Evolutionary conservation across 495 filamentous ascomycete species (phyloP).

Genomic region (Chaetomium cochliodes): DNA sequence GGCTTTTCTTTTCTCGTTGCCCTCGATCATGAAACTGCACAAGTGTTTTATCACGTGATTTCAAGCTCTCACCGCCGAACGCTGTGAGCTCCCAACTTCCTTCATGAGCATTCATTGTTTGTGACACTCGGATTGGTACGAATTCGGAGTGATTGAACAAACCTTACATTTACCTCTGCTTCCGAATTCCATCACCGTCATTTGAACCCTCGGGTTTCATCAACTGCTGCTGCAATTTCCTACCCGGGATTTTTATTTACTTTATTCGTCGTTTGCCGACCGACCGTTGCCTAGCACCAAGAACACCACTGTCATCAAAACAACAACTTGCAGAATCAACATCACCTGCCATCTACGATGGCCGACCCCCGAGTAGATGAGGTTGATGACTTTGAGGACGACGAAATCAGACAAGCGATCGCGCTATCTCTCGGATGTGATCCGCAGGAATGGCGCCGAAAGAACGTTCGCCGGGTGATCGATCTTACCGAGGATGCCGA

Average conservation of each 20-base stretch:
- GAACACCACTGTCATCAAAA: background rate
- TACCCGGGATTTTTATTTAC: no score
- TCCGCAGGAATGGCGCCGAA: constrained; percentile 4
- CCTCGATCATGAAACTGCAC: background rate
- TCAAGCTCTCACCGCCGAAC: no score
- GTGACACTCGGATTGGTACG: background rate
- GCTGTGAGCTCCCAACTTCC: background rate
- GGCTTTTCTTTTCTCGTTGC: background rate
- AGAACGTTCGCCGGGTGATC: background rate
- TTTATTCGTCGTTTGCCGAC: background rate
- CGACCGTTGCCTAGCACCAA: background rate
- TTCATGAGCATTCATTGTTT: background rate
- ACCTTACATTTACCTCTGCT: background rate
- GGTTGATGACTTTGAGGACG: constrained; percentile 8
- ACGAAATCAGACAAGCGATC: constrained; percentile 48
- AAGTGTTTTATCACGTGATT: constrained; percentile 4
- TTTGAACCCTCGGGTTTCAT: no score
- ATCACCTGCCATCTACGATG: background rate
- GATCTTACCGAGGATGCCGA: constrained; percentile 28
- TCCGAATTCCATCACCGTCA: no score
- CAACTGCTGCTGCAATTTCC: no score
- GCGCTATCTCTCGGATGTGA: constrained; percentile 45
- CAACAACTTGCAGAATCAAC: background rate
- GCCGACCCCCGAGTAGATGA: constrained; percentile 19
- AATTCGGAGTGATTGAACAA: no score